A percentile compares a stretch with the other conserved stretches of the same genome.
phyloP scores from a whole-genome alignment of 129 eudicot genomes.

The Tagetes patula region DNA sequence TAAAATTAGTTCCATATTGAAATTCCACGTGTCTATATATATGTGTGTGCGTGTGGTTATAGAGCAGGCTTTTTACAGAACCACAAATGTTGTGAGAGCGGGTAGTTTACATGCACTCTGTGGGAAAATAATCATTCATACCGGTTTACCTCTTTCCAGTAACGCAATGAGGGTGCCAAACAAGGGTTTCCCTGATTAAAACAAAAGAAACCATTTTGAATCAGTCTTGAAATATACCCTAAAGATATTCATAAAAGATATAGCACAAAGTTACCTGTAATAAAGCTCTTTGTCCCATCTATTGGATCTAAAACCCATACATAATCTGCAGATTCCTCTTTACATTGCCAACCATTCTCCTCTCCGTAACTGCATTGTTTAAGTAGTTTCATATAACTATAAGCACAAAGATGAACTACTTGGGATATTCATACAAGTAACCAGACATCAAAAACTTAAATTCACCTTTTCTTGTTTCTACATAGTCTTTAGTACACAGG shows the following conservation, averaged over 20 bases:
- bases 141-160: conserved; percentile 92
- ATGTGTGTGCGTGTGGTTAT: too few species aligned
- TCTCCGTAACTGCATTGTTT: conserved; percentile 74
- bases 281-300: conserved; percentile 95
- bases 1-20: too few species aligned
- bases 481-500: neutral
- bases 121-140: conserved; percentile 43
- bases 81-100: neutral
- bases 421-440: conserved; percentile 10
- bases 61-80: too few species aligned
- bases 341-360: conserved; percentile 96
- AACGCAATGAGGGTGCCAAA: conserved; percentile 96
- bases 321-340: conserved; percentile 78
- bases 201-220: conserved; percentile 9
- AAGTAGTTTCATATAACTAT: conserved; percentile 8
- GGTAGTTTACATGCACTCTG: neutral
- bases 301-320: conserved; percentile 99
- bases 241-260: neutral
- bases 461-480: neutral
- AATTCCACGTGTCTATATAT: too few species aligned
- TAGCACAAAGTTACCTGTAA: conserved; percentile 61
- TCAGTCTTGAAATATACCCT: neutral
- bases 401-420: conserved; percentile 3
- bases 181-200: conserved; percentile 77
- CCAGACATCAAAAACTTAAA: conserved; percentile 2